Evolutionary conservation across 495 filamentous ascomycete species (phyloP).

Genomic region (Talaromyces ruber): DNA sequence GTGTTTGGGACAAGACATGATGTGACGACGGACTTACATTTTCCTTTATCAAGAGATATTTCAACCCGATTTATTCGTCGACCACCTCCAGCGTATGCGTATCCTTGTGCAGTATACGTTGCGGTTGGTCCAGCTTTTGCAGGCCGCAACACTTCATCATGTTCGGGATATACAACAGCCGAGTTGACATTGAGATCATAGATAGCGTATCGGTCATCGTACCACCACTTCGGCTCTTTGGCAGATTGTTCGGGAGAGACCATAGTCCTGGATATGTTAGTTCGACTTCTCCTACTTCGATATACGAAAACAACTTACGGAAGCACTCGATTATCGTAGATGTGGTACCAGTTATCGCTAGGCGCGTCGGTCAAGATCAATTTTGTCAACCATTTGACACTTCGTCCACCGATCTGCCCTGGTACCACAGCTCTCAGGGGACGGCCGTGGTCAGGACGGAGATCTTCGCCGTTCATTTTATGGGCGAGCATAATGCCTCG

Average conservation of each 20-base stretch:
- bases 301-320: conserved; percentile 37
- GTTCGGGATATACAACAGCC: conserved; percentile 70
- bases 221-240: conserved; percentile 71
- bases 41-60: conserved; percentile 76
- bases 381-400: conserved; percentile 90
- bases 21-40: conserved; percentile 20
- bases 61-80: conserved; percentile 77
- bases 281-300: conserved; percentile 5
- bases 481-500: conserved; percentile 84
- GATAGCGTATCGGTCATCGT: conserved; percentile 88
- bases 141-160: conserved; percentile 64
- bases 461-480: conserved; percentile 83
- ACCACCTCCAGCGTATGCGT: conserved; percentile 90
- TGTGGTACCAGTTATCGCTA: conserved; percentile 95
- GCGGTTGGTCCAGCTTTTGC: conserved; percentile 23
- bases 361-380: conserved; percentile 71
- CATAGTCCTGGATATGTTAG: conserved; percentile 44
- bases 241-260: conserved; percentile 76
- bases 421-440: conserved; percentile 81
- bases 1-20: neutral
- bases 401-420: conserved; percentile 88
- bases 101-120: conserved; percentile 64
- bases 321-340: conserved; percentile 87
- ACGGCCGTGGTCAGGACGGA: conserved; percentile 82
- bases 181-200: conserved; percentile 91